A percentile compares a stretch with the other conserved stretches of the same genome.
These are phyloP conservation scores for Salix koriyanagi DNA, from an alignment of 345 rosid species.

Conservation along the genomic window DNA sequence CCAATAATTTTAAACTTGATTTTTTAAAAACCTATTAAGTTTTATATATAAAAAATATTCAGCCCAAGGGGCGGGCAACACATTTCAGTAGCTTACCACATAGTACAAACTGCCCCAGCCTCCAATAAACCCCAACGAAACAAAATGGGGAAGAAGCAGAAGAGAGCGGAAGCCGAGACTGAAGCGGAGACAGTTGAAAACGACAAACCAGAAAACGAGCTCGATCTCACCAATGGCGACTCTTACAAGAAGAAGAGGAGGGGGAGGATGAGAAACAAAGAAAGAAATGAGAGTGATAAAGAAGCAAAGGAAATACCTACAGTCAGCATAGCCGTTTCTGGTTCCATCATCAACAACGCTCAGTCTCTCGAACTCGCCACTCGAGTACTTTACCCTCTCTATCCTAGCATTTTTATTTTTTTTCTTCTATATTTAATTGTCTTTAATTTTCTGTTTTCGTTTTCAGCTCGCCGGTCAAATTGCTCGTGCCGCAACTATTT, in stretches of 20 bases:
- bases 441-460: neutral
- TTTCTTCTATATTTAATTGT: no score
- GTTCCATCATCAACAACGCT: constrained; percentile 89
- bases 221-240: constrained; percentile 34
- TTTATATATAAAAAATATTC: no score
- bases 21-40: no score
- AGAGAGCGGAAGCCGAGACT: constrained; percentile 24
- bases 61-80: no score
- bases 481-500: constrained; percentile 89
- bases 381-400: constrained; percentile 44
- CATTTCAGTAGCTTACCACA: no score
- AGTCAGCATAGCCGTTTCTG: constrained; percentile 80
- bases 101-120: neutral
- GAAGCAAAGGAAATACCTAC: constrained; percentile 42
- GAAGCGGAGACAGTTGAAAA: constrained; percentile 8
- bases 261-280: constrained; percentile 29
- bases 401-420: neutral
- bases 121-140: neutral
- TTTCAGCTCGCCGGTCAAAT: constrained; percentile 84
- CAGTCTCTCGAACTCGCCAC: constrained; percentile 94
- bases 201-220: constrained; percentile 1
- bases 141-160: constrained; percentile 68
- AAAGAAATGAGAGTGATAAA: constrained; percentile 15
- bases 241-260: constrained; percentile 23
- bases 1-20: no score